These are phyloP conservation scores for Pythium rishiriense DNA, from an alignment of 352 stramenopile genomes.

Conservation along the genomic window DNA sequence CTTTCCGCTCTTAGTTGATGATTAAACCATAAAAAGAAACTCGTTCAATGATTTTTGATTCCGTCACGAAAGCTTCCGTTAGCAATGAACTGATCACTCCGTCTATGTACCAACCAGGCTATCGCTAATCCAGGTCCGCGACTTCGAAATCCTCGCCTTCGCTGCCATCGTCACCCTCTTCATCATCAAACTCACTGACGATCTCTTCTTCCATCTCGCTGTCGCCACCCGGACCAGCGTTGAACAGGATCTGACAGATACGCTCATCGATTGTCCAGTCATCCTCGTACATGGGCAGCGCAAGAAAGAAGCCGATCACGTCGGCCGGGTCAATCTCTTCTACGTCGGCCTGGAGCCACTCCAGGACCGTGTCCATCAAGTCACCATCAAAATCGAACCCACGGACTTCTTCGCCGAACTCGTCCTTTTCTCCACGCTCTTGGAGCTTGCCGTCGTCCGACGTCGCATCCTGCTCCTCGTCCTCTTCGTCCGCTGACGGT, in stretches of 20 bases:
- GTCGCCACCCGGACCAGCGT: slow-evolving; percentile 28
- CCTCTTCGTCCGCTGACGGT: slow-evolving; percentile 17
- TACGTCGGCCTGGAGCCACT: slow-evolving; percentile 51
- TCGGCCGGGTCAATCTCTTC: slow-evolving; percentile 61
- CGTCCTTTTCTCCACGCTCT: slow-evolving; percentile 29
- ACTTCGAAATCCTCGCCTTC: slow-evolving; percentile 15
- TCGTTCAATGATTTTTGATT: background rate
- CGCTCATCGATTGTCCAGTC: slow-evolving; percentile 81
- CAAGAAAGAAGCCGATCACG: slow-evolving; percentile 69
- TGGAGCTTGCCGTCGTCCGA: slow-evolving; percentile 12
- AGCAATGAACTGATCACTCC: too few relatives aligned
- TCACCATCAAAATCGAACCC: slow-evolving; percentile 61
- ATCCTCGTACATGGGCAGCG: slow-evolving; percentile 67
- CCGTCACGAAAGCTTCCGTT: too few relatives aligned
- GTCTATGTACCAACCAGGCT: too few relatives aligned
- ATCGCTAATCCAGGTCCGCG: slow-evolving; percentile 24
- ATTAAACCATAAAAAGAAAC: slow-evolving; percentile 10
- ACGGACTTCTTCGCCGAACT: slow-evolving; percentile 55
- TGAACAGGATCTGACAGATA: slow-evolving; percentile 76
- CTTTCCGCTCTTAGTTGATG: background rate
- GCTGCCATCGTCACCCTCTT: slow-evolving; percentile 26
- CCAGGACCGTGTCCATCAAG: slow-evolving; percentile 44
- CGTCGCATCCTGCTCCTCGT: slow-evolving; percentile 14
- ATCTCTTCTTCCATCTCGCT: slow-evolving; percentile 29
- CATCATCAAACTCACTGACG: slow-evolving; percentile 34